Percentiles rank a stretch among this genome's conserved stretches.
Evolutionary conservation across 139 green algal genomes (phyloP).

Genomic region (Coelastrella sp.): DNA sequence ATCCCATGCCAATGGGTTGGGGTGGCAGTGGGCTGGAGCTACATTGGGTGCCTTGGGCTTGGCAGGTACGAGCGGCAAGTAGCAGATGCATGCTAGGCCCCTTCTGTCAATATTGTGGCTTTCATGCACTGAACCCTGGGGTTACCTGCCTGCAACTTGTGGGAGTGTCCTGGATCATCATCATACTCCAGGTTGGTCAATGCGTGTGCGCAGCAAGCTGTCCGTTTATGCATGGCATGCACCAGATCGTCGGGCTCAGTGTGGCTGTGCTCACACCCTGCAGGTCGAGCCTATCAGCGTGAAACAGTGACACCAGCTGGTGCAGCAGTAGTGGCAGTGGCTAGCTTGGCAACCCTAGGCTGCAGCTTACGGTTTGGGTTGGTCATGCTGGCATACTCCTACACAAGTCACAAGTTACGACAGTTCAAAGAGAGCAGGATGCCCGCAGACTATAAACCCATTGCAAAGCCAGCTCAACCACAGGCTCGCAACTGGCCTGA

Average conservation of each 20-base stretch:
- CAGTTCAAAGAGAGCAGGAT: constrained; percentile 76
- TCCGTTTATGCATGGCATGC: too few species aligned
- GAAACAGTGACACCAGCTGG: constrained; percentile 54
- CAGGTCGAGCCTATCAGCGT: constrained; percentile 45
- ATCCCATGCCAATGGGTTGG: constrained; percentile 69
- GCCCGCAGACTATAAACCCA: constrained; percentile 55
- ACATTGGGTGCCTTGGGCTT: constrained; percentile 43
- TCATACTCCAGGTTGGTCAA: too few species aligned
- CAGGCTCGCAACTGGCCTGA: constrained; percentile 20
- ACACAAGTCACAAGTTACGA: constrained; percentile 80
- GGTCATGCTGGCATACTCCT: constrained; percentile 88
- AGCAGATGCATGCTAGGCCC: neutral
- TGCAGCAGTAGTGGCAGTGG: constrained; percentile 68
- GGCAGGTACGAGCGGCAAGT: constrained; percentile 12
- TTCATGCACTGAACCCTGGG: too few species aligned
- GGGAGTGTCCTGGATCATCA: too few species aligned
- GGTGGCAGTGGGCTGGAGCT: constrained; percentile 57
- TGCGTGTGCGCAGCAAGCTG: too few species aligned
- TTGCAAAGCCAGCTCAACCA: neutral
- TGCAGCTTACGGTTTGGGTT: constrained; percentile 75
- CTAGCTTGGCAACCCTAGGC: constrained; percentile 76
- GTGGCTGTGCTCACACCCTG: neutral
- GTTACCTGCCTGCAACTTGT: too few species aligned
- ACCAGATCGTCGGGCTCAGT: too few species aligned
- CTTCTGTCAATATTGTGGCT: neutral